Evolutionary conservation across 1,284 basidiomycete species (phyloP).

Genomic region (Heterobasidion parviporum): DNA sequence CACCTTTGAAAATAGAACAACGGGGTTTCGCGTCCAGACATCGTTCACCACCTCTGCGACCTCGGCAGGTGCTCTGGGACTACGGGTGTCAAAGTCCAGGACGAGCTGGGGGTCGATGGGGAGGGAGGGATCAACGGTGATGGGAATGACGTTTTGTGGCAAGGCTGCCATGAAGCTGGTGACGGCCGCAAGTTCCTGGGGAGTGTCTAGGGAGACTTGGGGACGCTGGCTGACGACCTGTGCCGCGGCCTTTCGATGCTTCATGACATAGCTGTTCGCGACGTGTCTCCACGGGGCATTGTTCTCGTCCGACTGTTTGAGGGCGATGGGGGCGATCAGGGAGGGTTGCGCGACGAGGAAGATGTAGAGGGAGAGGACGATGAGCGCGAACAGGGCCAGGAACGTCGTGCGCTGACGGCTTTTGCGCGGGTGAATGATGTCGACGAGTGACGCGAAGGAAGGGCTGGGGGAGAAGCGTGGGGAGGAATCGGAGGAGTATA

Average conservation of each 20-base stretch:
- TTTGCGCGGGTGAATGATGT: conserved; percentile 11
- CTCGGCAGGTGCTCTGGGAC: conserved; percentile 29
- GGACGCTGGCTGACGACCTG: conserved; percentile 15
- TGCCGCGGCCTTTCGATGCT: neutral
- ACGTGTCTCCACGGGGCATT: conserved; percentile 7
- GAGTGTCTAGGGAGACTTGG: conserved; percentile 37
- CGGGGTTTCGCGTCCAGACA: conserved; percentile 65
- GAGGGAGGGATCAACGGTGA: conserved; percentile 49
- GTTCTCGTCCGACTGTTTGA: neutral
- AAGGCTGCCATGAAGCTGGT: conserved; percentile 73
- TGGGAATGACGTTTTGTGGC: conserved; percentile 72
- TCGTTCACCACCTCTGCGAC: conserved; percentile 27
- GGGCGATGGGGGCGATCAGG: conserved; percentile 1
- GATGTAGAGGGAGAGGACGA: conserved; percentile 9
- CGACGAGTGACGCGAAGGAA: conserved; percentile 2
- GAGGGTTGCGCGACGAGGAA: conserved; percentile 10
- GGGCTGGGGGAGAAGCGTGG: conserved; percentile 2
- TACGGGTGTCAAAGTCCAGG: conserved; percentile 75
- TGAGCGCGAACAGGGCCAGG: conserved; percentile 11
- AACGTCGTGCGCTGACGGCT: conserved; percentile 9
- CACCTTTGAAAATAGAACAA: conserved; percentile 75
- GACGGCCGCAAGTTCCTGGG: conserved; percentile 73
- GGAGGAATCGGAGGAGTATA: neutral
- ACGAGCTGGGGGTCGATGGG: conserved; percentile 75
- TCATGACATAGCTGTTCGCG: conserved; percentile 2